Evolutionary conservation across 2,329 filamentous ascomycete species (phyloP).

Genomic region (Cytospora piceicola): DNA sequence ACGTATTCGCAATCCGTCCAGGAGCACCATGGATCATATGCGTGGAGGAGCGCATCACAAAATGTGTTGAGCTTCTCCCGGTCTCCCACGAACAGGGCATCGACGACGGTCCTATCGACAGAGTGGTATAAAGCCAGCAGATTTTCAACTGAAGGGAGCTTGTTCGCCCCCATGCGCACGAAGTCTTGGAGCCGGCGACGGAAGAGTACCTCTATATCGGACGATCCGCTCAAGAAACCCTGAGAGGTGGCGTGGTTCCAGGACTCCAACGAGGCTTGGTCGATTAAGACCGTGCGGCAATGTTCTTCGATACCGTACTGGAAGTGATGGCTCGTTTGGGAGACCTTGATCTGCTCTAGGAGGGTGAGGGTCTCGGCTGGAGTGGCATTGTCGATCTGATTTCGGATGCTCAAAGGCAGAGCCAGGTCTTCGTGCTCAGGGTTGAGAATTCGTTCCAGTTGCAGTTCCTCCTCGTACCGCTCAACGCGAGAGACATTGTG

Average conservation of each 20-base stretch:
- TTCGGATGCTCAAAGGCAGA: slow-evolving; percentile 38
- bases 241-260: slow-evolving; percentile 39
- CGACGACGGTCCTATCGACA: slow-evolving; percentile 36
- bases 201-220: slow-evolving; percentile 38
- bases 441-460: slow-evolving; percentile 34
- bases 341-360: slow-evolving; percentile 39
- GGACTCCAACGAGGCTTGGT: slow-evolving; percentile 34
- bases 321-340: slow-evolving; percentile 35
- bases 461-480: slow-evolving; percentile 40
- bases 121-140: slow-evolving; percentile 35
- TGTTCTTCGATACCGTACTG: slow-evolving; percentile 35
- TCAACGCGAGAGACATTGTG: slow-evolving; percentile 40
- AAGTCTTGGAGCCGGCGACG: slow-evolving; percentile 36
- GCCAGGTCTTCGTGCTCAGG: background rate
- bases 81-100: slow-evolving; percentile 39
- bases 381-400: slow-evolving; percentile 37
- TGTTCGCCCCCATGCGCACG: slow-evolving; percentile 35
- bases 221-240: slow-evolving; percentile 34
- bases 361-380: slow-evolving; percentile 39
- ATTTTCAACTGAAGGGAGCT: slow-evolving; percentile 33
- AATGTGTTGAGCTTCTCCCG: slow-evolving; percentile 42
- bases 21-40: slow-evolving; percentile 37
- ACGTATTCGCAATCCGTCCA: slow-evolving; percentile 37
- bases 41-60: slow-evolving; percentile 42
- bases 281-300: slow-evolving; percentile 37